Evolutionary conservation across 495 filamentous ascomycete species (phyloP), one percentile per base, ranked within the genome.

Genomic region (Bathelium albidoporum): DNA sequence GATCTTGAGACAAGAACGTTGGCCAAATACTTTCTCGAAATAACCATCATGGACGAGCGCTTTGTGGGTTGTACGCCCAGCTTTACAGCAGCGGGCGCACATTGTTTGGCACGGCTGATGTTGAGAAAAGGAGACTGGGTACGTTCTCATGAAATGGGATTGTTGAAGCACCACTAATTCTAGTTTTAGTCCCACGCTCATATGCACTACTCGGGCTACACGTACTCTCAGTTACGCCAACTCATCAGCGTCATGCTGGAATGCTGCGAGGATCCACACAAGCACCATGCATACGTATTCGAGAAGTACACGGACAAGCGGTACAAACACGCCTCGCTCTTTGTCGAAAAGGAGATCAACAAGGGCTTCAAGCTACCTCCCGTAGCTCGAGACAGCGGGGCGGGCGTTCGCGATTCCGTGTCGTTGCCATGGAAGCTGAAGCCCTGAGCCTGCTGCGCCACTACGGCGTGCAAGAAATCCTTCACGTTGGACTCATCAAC

Each of bases 1-100:
- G 92, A 97, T 71, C 78, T 95, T 59, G 91, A 98, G 76, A 97
- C 91, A 24, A 84, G 94, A 24, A 97, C 95, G 4, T 81, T 98
- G 32, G 92, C 94, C 66, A 98, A 98, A 79, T 98, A 98, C 76
- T 97, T 98, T 76, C 80, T 97, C 58, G 94, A 98, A 73, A 80
- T 97, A 45, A 94, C 90, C 44, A 87, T 97, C 73, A 96, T 98
- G 91, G 94, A 97, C 74, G 94, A 97, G 79, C 87, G 93, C 29
- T 97, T 97, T 70, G 91, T 98, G 45, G 89, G 86, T 53, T 89
- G 85, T 71, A 88, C 89, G 45, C 88, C 94, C 5, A 97, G 92
- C 80, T 97, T 88, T 74, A 75, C 89, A 29, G 88, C 95, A 52
- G 94, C 95, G 43, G 95, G 90, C 14, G 91, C 94, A 44, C 95